Percentiles rank a stretch among this genome's conserved stretches.
Evolutionary conservation across 805 yeast species (phyloP).

Genomic region (Debaryomyces castellii): DNA sequence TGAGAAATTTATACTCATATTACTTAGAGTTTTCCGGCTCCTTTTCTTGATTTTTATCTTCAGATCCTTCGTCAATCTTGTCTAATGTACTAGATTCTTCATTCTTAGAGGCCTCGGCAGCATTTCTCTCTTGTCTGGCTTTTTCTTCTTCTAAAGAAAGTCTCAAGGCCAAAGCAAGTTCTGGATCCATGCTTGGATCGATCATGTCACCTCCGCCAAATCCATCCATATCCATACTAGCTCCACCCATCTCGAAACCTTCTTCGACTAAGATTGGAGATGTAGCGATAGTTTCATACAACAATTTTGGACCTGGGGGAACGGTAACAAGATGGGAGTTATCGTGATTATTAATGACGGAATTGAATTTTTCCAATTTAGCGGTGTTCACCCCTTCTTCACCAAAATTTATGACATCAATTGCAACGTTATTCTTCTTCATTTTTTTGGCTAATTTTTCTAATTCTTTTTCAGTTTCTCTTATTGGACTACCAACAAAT

Average conservation of each 20-base stretch:
- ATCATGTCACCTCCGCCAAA: slow-evolving; percentile 42
- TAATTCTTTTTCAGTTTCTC: slow-evolving; percentile 66
- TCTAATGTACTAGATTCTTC: slow-evolving; percentile 22
- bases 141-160: slow-evolving; percentile 93
- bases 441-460: slow-evolving; percentile 84
- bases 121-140: slow-evolving; percentile 81
- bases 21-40: too few relatives aligned
- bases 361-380: slow-evolving; percentile 75
- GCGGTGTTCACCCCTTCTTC: slow-evolving; percentile 77
- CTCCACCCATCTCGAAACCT: slow-evolving; percentile 52
- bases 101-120: slow-evolving; percentile 32
- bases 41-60: slow-evolving; percentile 13
- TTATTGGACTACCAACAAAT: slow-evolving; percentile 86
- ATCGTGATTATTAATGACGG: slow-evolving; percentile 72
- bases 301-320: slow-evolving; percentile 82
- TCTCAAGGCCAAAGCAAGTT: slow-evolving; percentile 91
- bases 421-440: slow-evolving; percentile 89
- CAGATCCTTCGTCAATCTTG: slow-evolving; percentile 29
- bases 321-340: slow-evolving; percentile 81
- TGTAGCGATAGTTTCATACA: slow-evolving; percentile 77
- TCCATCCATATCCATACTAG: slow-evolving; percentile 44
- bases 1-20: background rate
- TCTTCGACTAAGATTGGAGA: slow-evolving; percentile 73
- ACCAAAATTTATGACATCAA: slow-evolving; percentile 90
- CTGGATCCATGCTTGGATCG: slow-evolving; percentile 95